Conservation (phyloP, 164 flowering plant species). For the Litsea cubeba region DNA sequence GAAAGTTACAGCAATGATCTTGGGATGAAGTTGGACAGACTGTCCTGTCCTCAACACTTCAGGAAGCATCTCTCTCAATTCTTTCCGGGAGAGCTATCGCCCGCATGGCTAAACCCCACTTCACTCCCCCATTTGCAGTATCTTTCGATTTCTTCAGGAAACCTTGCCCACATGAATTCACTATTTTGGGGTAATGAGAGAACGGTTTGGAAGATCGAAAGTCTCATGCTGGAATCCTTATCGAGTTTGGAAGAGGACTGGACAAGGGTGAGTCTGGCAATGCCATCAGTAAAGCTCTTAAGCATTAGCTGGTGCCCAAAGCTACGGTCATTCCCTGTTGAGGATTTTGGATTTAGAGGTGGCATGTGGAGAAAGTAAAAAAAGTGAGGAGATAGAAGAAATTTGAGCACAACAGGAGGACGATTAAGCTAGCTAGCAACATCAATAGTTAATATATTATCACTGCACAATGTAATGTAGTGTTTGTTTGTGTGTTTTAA, state of each 20-base stretch:
- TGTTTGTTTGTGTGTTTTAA: too few species aligned
- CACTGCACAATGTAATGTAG: too few species aligned
- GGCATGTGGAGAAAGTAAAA: conserved; percentile 41
- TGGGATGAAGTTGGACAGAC: conserved; percentile 21
- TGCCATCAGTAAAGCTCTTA: conserved; percentile 34
- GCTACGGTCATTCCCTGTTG: conserved; percentile 33
- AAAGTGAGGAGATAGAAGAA: conserved; percentile 11
- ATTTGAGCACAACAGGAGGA: background rate
- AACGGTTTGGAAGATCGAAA: conserved; percentile 37
- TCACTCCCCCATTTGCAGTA: conserved; percentile 37
- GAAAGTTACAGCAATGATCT: conserved; percentile 30
- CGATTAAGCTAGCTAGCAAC: too few species aligned
- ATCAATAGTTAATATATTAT: too few species aligned
- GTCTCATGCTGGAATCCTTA: conserved; percentile 37
- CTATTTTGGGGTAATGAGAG: conserved; percentile 29
- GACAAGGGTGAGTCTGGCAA: conserved; percentile 24
- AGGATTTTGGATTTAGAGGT: conserved; percentile 43
- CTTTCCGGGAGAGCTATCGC: conserved; percentile 41
- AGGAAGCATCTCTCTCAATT: conserved; percentile 38
- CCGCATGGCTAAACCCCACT: conserved; percentile 43
- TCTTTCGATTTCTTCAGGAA: conserved; percentile 36
- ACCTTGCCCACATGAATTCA: conserved; percentile 23
- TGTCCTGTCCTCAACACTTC: conserved; percentile 36
- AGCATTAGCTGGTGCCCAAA: conserved; percentile 44
- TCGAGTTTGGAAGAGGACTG: conserved; percentile 38